Conservation (phyloP, 2,329 filamentous ascomycete genomes). For the Paecilomyces dactylethromorphus region DNA sequence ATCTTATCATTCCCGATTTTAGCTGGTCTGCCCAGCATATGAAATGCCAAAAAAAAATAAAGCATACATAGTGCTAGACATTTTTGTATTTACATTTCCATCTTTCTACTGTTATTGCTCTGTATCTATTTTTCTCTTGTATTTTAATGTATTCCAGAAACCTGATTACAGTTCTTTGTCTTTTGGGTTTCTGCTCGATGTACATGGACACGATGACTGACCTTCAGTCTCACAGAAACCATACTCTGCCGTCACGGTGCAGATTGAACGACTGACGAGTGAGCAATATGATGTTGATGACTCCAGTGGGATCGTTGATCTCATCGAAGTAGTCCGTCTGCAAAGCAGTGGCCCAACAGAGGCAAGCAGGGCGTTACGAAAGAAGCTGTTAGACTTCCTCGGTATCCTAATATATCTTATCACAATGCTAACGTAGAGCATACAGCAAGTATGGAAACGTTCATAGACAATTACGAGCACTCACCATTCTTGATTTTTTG, state of each 20-base stretch:
- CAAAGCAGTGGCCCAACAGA: conserved; percentile 82
- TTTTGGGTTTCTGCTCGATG: not conserved
- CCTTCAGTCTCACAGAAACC: conserved; percentile 58
- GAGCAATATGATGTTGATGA: conserved; percentile 89
- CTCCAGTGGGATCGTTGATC: conserved; percentile 81
- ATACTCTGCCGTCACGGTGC: conserved; percentile 88
- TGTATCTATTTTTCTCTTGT: not conserved
- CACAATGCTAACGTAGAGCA: conserved; percentile 6
- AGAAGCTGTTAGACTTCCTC: conserved; percentile 65
- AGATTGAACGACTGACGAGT: conserved; percentile 82
- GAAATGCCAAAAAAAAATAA: not conserved
- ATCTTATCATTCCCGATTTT: not conserved
- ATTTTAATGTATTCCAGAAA: too few relatives aligned
- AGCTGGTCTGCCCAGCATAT: not conserved
- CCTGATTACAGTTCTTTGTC: not conserved
- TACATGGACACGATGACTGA: not conserved
- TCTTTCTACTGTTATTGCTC: not conserved
- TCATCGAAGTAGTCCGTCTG: conserved; percentile 88
- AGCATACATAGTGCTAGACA: not conserved
- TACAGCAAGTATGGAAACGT: conserved; percentile 81
- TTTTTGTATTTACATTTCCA: not conserved
- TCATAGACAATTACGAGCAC: conserved; percentile 84
- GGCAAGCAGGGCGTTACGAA: conserved; percentile 84
- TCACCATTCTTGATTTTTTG: conserved; percentile 83
- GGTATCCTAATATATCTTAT: not conserved